phyloP scores from a whole-genome alignment of 2,329 filamentous ascomycete genomes.

The Fusarium abutilonis region DNA sequence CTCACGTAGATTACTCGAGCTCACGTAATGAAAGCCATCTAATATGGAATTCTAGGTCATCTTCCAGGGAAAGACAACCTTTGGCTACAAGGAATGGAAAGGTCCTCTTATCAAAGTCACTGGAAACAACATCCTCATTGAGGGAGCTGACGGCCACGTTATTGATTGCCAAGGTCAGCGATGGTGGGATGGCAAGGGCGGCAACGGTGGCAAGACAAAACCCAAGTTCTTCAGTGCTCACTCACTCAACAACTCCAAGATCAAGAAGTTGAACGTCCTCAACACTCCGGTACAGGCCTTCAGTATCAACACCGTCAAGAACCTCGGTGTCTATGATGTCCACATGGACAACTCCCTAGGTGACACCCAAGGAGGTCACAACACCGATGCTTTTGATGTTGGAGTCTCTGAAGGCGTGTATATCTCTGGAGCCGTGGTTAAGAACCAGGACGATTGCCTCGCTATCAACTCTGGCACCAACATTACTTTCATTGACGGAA shows the following conservation, averaged over 20 bases:
- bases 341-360: constrained; percentile 54
- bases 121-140: constrained; percentile 64
- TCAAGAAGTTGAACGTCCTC: constrained; percentile 52
- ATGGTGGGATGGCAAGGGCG: constrained; percentile 71
- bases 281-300: constrained; percentile 57
- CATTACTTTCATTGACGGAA: constrained; percentile 57
- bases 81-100: constrained; percentile 71
- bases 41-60: constrained; percentile 51
- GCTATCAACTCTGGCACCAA: constrained; percentile 64
- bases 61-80: constrained; percentile 73
- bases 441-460: constrained; percentile 71
- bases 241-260: constrained; percentile 50
- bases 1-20: constrained; percentile 45
- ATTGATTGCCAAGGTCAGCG: constrained; percentile 66
- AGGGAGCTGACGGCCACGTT: constrained; percentile 57
- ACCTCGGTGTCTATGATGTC: constrained; percentile 50
- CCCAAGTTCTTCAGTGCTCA: constrained; percentile 68
- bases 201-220: constrained; percentile 69
- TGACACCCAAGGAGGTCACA: constrained; percentile 53
- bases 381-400: constrained; percentile 70
- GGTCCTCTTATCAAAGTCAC: constrained; percentile 71
- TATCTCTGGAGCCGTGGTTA: constrained; percentile 62
- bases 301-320: constrained; percentile 51
- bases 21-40: background rate
- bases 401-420: constrained; percentile 59